Evolutionary conservation across 768 basidiomycete genomes (phyloP).

Genomic region (Lactifluus hygrophoroides): DNA sequence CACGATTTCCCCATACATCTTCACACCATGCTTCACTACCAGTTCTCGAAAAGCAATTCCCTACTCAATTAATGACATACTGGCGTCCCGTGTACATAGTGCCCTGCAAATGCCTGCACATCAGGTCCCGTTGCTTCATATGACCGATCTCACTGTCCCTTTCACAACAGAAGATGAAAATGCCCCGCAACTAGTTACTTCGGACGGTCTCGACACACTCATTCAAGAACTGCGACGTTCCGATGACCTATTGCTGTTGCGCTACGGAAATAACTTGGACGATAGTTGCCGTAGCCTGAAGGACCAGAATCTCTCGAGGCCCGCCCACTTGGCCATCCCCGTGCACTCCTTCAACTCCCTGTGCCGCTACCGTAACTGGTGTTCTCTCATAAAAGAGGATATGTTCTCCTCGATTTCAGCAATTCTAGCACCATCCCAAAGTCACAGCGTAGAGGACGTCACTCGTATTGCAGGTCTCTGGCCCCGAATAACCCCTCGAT

Average conservation of each 20-base stretch:
- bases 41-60: background rate
- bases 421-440: background rate
- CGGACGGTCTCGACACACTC: background rate
- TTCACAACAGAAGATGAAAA: background rate
- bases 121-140: background rate
- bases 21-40: background rate
- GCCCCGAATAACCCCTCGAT: too few species aligned
- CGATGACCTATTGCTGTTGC: background rate
- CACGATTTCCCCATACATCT: background rate
- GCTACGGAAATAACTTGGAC: conserved; percentile 4
- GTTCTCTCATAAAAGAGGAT: background rate
- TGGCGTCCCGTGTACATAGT: background rate
- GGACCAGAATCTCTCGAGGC: too few species aligned
- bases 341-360: background rate
- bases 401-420: background rate
- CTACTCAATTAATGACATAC: background rate
- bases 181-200: too few species aligned
- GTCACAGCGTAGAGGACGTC: background rate
- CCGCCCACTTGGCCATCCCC: background rate
- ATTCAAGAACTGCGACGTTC: background rate
- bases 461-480: too few species aligned
- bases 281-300: background rate
- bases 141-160: too few species aligned
- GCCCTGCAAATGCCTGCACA: background rate
- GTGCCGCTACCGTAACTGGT: background rate